These are phyloP conservation scores for Psilocybe cubensis DNA, from an alignment of 768 basidiomycete species.

Conservation along the genomic window DNA sequence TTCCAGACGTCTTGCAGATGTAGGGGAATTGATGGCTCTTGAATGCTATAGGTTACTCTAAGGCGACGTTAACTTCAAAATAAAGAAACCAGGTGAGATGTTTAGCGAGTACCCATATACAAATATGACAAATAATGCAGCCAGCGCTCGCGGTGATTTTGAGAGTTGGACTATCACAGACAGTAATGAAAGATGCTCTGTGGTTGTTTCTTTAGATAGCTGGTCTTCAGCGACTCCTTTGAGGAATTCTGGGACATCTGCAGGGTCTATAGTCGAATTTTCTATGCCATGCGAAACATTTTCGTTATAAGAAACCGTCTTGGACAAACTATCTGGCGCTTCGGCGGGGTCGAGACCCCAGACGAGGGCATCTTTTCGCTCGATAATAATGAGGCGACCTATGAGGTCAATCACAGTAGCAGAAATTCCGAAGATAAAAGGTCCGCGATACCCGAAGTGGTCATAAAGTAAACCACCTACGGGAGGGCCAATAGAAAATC, in stretches of 20 bases:
- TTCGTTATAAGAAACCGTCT: no score
- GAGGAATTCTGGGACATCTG: neutral
- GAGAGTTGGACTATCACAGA: conserved; percentile 44
- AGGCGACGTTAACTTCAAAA: neutral
- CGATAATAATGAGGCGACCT: conserved; percentile 59
- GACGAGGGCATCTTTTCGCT: conserved; percentile 50
- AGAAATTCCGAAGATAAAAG: conserved; percentile 57
- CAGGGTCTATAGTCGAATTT: neutral
- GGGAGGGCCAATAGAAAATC: conserved; percentile 59
- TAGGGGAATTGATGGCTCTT: conserved; percentile 62
- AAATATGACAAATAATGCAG: conserved; percentile 46
- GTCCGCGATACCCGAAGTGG: conserved; percentile 61
- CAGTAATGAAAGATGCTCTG: conserved; percentile 37
- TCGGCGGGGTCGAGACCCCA: conserved; percentile 50
- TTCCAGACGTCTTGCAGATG: conserved; percentile 54
- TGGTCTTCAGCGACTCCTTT: neutral
- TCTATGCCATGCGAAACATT: neutral
- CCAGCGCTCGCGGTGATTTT: conserved; percentile 52
- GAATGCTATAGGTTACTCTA: conserved; percentile 51
- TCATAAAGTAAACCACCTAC: conserved; percentile 57
- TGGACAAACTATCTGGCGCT: neutral
- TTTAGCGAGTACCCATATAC: conserved; percentile 53
- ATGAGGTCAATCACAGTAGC: conserved; percentile 52
- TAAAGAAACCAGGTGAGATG: conserved; percentile 8
- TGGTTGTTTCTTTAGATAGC: neutral